Evolutionary conservation across 129 eudicot genomes (phyloP).

Genomic region (Dittrichia graveolens): DNA sequence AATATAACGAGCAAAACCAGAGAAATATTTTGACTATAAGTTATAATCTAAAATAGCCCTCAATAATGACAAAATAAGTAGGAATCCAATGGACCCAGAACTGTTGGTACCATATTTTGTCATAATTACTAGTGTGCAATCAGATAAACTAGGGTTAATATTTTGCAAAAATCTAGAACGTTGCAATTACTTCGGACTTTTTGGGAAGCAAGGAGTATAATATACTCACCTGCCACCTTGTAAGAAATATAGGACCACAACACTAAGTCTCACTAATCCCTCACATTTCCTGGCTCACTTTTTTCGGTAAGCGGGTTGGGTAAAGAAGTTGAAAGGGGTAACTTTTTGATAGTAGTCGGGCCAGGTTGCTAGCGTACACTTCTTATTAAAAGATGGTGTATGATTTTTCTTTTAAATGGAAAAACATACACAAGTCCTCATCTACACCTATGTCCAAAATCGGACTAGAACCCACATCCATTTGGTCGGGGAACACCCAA

Average conservation of each 20-base stretch:
- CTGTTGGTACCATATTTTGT: background rate
- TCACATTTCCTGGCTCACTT: too few species aligned
- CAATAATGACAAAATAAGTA: background rate
- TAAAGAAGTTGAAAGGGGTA: background rate
- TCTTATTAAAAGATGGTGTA: too few species aligned
- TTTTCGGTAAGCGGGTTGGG: too few species aligned
- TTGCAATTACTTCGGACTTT: background rate
- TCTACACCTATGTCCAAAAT: too few species aligned
- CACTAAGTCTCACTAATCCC: background rate
- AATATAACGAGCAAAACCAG: slow-evolving; percentile 5
- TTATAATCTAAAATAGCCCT: slow-evolving; percentile 12
- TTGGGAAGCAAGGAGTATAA: slow-evolving; percentile 10
- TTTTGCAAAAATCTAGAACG: background rate
- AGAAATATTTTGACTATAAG: background rate
- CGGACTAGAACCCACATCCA: too few species aligned
- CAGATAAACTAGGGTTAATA: background rate
- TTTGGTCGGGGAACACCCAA: too few species aligned
- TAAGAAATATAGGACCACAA: background rate
- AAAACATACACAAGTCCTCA: too few species aligned
- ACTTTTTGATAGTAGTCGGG: too few species aligned
- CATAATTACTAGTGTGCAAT: background rate
- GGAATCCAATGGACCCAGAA: background rate
- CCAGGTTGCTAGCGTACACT: too few species aligned
- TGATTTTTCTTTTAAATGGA: too few species aligned
- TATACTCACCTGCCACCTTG: background rate